These are phyloP conservation scores for Tricholoma hemisulphureum DNA, from an alignment of 768 basidiomycete genomes.

Conservation along the genomic window DNA sequence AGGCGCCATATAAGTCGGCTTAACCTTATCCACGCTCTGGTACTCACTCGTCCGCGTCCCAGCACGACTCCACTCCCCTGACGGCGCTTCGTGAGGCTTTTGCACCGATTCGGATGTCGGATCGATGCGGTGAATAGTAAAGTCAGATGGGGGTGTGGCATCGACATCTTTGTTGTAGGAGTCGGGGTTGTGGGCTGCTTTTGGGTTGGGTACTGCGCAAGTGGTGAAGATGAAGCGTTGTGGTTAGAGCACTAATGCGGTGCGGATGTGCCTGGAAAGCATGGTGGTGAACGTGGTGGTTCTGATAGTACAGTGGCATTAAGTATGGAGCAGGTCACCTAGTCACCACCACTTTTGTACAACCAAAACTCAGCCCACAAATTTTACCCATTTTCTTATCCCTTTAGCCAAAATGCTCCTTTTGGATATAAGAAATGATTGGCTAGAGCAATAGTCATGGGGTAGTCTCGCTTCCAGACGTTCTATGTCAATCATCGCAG, in stretches of 20 bases:
- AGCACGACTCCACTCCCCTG: conserved; percentile 44
- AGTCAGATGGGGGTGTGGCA: conserved; percentile 38
- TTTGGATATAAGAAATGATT: no score
- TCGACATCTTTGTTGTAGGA: conserved; percentile 50
- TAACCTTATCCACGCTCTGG: conserved; percentile 27
- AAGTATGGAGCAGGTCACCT: not conserved
- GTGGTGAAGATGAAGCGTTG: not conserved
- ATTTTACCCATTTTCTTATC: no score
- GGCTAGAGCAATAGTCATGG: no score
- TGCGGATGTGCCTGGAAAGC: conserved; percentile 9
- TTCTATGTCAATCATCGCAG: no score
- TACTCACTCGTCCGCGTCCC: conserved; percentile 39
- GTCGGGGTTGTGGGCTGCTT: conserved; percentile 33
- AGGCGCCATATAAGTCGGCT: conserved; percentile 28
- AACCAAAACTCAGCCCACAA: no score
- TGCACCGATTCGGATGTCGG: conserved; percentile 41
- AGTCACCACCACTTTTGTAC: no score
- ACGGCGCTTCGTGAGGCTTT: conserved; percentile 49
- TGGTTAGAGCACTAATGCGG: not conserved
- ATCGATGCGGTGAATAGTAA: conserved; percentile 46
- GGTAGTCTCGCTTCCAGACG: no score
- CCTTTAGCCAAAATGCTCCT: no score
- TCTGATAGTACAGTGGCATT: not conserved
- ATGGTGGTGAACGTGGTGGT: conserved; percentile 5
- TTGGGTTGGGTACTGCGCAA: not conserved